Evolutionary conservation across 768 basidiomycete genomes (phyloP).

Genomic region (Auriscalpium microsporum): DNA sequence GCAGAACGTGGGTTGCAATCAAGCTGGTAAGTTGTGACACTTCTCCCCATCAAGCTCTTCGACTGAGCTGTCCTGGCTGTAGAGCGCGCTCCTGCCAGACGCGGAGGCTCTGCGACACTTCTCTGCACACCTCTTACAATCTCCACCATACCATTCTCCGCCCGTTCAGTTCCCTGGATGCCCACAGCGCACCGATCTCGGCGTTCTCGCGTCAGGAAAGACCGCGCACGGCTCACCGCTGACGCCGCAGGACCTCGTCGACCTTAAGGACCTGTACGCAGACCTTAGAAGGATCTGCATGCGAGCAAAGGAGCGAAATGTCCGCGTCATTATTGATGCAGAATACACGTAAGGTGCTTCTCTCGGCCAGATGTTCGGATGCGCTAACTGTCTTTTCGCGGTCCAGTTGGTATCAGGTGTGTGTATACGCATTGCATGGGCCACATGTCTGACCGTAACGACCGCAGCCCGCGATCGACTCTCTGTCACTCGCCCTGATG

Average conservation of each 20-base stretch:
- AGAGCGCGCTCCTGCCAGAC: conserved; percentile 67
- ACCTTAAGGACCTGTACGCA: conserved; percentile 51
- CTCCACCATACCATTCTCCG: conserved; percentile 26
- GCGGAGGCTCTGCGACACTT: conserved; percentile 51
- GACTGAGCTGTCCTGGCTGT: neutral
- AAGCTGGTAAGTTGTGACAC: conserved; percentile 51
- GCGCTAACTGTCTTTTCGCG: no score
- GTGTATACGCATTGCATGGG: neutral
- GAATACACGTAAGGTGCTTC: conserved; percentile 53
- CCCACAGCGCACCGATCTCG: conserved; percentile 50
- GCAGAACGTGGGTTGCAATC: conserved; percentile 77
- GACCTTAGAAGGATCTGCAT: conserved; percentile 59
- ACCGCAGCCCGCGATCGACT: conserved; percentile 73
- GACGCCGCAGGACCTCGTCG: conserved; percentile 45
- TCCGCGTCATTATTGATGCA: conserved; percentile 75
- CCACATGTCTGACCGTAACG: neutral
- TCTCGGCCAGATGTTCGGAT: neutral
- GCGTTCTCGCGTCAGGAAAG: conserved; percentile 30
- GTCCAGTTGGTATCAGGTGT: conserved; percentile 33
- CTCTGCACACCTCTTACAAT: conserved; percentile 47
- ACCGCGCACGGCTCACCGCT: conserved; percentile 25
- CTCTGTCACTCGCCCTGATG: conserved; percentile 66
- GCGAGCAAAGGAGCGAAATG: conserved; percentile 49
- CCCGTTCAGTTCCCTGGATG: conserved; percentile 62
- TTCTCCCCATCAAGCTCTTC: neutral